Percentiles rank a stretch among this genome's conserved stretches.
Conservation (phyloP, 1,284 basidiomycete genomes). For the Cutaneotrichosporon sp. region DNA sequence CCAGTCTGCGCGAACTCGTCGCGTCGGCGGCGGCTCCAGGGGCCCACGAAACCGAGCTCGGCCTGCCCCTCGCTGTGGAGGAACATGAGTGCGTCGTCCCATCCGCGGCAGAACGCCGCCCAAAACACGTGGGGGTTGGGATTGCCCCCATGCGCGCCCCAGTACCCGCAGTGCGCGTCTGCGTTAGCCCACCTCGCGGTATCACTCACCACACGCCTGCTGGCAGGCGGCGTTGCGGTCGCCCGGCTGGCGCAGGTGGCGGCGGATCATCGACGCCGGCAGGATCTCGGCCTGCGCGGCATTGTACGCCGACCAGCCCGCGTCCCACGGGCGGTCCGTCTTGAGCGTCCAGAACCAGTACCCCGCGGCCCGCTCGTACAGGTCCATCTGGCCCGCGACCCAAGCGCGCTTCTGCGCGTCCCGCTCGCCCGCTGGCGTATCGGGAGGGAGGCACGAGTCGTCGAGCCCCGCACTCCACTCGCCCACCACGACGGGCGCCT, state of each 20-base stretch:
- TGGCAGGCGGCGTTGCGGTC: slow-evolving; percentile 53
- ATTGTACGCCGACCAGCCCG: slow-evolving; percentile 75
- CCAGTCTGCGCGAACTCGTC: slow-evolving; percentile 55
- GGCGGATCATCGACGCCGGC: slow-evolving; percentile 58
- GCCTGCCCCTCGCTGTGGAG: slow-evolving; percentile 46
- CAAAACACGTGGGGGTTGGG: slow-evolving; percentile 69
- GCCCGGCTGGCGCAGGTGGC: slow-evolving; percentile 31
- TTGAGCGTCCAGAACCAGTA: slow-evolving; percentile 90
- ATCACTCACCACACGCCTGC: slow-evolving; percentile 56
- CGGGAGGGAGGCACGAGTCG: slow-evolving; percentile 62
- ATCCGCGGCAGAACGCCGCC: slow-evolving; percentile 67
- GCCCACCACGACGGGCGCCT: slow-evolving; percentile 66
- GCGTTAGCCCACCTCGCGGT: slow-evolving; percentile 12
- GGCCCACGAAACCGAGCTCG: slow-evolving; percentile 65
- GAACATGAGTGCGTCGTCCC: slow-evolving; percentile 69
- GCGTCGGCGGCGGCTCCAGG: slow-evolving; percentile 61
- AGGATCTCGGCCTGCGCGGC: slow-evolving; percentile 67
- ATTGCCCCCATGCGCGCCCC: slow-evolving; percentile 58
- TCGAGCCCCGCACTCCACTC: slow-evolving; percentile 84
- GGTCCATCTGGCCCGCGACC: slow-evolving; percentile 65
- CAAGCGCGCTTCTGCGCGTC: slow-evolving; percentile 61
- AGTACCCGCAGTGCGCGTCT: slow-evolving; percentile 64
- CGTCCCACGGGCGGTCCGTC: slow-evolving; percentile 69
- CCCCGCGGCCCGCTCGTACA: slow-evolving; percentile 72
- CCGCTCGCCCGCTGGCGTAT: slow-evolving; percentile 56